phyloP scores from a whole-genome alignment of 2,329 filamentous ascomycete genomes.

The Alternaria panax region DNA sequence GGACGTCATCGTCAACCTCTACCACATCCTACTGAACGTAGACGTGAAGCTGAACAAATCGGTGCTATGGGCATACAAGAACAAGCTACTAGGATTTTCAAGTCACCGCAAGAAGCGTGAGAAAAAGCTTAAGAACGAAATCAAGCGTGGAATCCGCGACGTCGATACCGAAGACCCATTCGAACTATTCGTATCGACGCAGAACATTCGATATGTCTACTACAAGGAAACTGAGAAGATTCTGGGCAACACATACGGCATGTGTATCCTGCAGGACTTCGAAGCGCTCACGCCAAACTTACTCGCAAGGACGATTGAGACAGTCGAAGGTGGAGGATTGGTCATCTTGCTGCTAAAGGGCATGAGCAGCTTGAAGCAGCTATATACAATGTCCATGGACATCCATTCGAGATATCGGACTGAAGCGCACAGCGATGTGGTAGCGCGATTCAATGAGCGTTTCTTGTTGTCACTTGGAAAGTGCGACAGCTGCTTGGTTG shows the following conservation, averaged over 20 bases:
- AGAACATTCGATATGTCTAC: constrained; percentile 98
- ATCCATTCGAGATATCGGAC: constrained; percentile 96
- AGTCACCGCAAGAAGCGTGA: constrained; percentile 97
- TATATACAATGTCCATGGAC: constrained; percentile 97
- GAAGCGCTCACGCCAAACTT: constrained; percentile 98
- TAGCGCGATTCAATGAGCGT: constrained; percentile 95
- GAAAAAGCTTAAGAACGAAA: constrained; percentile 97
- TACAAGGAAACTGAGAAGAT: constrained; percentile 99
- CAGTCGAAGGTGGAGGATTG: constrained; percentile 93
- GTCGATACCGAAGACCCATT: constrained; percentile 93
- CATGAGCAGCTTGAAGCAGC: constrained; percentile 95
- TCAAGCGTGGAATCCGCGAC: constrained; percentile 92
- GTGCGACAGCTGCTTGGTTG: constrained; percentile 91
- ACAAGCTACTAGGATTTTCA: constrained; percentile 92
- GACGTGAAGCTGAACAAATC: constrained; percentile 96
- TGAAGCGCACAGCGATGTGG: constrained; percentile 93
- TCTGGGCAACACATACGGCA: constrained; percentile 95
- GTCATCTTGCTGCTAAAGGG: constrained; percentile 91
- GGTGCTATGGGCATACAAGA: constrained; percentile 98
- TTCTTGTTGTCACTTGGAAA: constrained; percentile 96
- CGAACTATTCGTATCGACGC: constrained; percentile 93
- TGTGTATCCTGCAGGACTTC: constrained; percentile 98
- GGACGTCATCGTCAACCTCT: constrained; percentile 93
- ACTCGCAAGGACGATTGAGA: constrained; percentile 92
- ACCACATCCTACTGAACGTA: constrained; percentile 89